phyloP scores from a whole-genome alignment of 2,329 filamentous ascomycete species.

The Calonectria naviculata region DNA sequence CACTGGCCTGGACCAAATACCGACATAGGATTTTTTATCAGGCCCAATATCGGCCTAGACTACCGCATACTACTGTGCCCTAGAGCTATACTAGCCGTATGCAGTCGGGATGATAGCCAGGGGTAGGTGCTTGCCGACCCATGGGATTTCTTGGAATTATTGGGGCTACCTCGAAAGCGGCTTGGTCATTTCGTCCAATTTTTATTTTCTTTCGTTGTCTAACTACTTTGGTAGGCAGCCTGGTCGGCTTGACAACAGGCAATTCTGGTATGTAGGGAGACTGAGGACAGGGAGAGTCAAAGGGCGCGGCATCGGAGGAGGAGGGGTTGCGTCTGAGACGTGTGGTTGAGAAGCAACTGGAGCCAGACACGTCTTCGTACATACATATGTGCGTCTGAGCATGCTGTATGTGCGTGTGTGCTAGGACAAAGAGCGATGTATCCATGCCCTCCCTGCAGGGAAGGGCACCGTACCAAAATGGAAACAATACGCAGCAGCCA shows the following conservation, averaged over 20 bases:
- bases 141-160: neutral
- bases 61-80: neutral
- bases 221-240: neutral
- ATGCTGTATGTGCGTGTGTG: neutral
- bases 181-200: slow-evolving; percentile 1
- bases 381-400: slow-evolving; percentile 6
- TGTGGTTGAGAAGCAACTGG: neutral
- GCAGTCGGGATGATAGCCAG: slow-evolving; percentile 12
- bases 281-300: neutral
- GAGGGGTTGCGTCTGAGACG: neutral
- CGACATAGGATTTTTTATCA: neutral
- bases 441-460: neutral
- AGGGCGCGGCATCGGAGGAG: neutral
- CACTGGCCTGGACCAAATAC: slow-evolving; percentile 6
- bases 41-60: slow-evolving; percentile 6
- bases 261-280: neutral
- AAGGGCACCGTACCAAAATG: neutral
- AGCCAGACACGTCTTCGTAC: slow-evolving; percentile 3
- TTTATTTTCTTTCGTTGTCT: neutral
- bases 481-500: neutral
- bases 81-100: slow-evolving; percentile 19
- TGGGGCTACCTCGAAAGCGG: slow-evolving; percentile 6
- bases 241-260: slow-evolving; percentile 1
- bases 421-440: neutral
- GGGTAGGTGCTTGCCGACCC: slow-evolving; percentile 4